Base-by-base conservation (phyloP, 345 rosid species). In the Odontarrhena argentea region DNA sequence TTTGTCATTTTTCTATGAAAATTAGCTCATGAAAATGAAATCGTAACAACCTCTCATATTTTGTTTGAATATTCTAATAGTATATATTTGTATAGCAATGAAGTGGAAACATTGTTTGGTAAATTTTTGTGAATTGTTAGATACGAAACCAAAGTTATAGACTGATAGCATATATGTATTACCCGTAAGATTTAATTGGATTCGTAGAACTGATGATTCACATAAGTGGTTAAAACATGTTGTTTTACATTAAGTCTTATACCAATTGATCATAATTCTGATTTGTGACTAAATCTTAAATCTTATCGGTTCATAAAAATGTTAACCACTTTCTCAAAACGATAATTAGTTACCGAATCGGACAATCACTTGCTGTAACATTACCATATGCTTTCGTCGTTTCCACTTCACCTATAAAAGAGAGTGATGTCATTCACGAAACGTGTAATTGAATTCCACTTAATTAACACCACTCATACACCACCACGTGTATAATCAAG, bases 1-100 rank as follows among this genome's bases (percentile, higher is more conserved):
- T 26, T 28, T 49, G 54, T 69, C 37, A 42, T 18, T 9, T 9
- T 45, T 53, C 35, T 26, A 37, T 9, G 41, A 53, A 61, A n/a
- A 37, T 44, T 46, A 12, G 56, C 63, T 54, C 14, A 36, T 53
- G 74, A 70, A 45, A 62, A 54, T 28, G 69, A 71, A 70, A n/a
- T 44, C 1, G 49, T 36, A 70, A 54, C 75, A 5, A 54, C 47
- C 6, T 35, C 3, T 10, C 9, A 43, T 43, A 18, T 41, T 59
- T 32, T 48, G 34, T 18, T 26, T 26, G 24, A 48, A 28, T 48
- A 48, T 59, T 57, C 4, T 47, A 56, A 26, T 18, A 18, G 22
- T 62, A 47, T 9, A 10, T 46, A 53, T 9, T 32, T 6, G 22
- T 28, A 13, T 56, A 57, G 22, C 28, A 48, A 38, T 15, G 34